These are phyloP conservation scores for Dactylellina parvicollis DNA, from an alignment of 2,329 filamentous ascomycete genomes.

Conservation along the genomic window DNA sequence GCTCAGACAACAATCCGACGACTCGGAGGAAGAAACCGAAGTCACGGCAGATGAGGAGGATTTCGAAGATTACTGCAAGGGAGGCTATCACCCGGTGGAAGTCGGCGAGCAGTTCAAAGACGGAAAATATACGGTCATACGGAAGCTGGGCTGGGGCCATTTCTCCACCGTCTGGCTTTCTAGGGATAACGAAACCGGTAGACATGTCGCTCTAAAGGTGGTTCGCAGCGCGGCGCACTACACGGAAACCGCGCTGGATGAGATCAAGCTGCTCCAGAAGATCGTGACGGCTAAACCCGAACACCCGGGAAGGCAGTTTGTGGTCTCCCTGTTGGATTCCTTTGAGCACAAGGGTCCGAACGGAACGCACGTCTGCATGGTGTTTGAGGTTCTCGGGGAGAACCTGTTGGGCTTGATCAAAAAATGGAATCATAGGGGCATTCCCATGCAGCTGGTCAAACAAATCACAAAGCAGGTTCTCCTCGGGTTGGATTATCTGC, in stretches of 20 bases:
- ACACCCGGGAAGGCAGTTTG: constrained; percentile 92
- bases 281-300: constrained; percentile 95
- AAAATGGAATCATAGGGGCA: constrained; percentile 96
- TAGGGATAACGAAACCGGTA: constrained; percentile 84
- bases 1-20: constrained; percentile 75
- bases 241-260: constrained; percentile 97
- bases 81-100: constrained; percentile 93
- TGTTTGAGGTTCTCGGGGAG: constrained; percentile 98
- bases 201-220: constrained; percentile 97
- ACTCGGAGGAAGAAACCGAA: constrained; percentile 83
- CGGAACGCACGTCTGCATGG: constrained; percentile 97
- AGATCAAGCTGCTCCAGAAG: constrained; percentile 97
- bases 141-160: constrained; percentile 81
- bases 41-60: constrained; percentile 98
- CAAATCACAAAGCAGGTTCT: constrained; percentile 99
- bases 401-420: constrained; percentile 71
- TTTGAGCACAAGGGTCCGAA: constrained; percentile 98
- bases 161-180: constrained; percentile 66
- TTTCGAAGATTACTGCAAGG: constrained; percentile 99
- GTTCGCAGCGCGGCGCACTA: constrained; percentile 98
- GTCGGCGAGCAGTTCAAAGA: constrained; percentile 98
- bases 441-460: constrained; percentile 95
- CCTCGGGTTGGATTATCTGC: constrained; percentile 92
- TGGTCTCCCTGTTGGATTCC: constrained; percentile 89
- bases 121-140: constrained; percentile 92